A percentile compares a stretch with the other conserved stretches of the same genome.
These are phyloP conservation scores for Mimosa pudica DNA, from an alignment of 306 rosid species.

Conservation along the genomic window DNA sequence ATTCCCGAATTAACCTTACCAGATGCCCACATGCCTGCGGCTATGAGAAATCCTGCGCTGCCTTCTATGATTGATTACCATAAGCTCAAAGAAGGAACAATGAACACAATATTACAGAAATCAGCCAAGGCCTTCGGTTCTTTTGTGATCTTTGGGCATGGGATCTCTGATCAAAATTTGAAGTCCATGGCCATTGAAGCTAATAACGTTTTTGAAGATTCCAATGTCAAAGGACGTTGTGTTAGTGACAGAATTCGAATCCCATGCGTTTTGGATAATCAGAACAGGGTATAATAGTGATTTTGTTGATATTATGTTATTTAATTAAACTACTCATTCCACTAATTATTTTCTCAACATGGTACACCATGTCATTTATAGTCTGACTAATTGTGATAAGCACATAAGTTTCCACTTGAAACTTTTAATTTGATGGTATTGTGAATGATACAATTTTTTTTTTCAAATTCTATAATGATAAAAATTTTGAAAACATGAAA, in stretches of 20 bases:
- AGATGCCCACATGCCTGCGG: constrained; percentile 21
- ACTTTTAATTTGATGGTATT: too few relatives aligned
- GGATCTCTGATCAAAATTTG: constrained; percentile 54
- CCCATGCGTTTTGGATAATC: constrained; percentile 35
- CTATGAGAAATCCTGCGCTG: constrained; percentile 3
- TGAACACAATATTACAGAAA: constrained; percentile 41
- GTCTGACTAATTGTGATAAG: too few relatives aligned
- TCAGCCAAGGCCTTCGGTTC: constrained; percentile 62
- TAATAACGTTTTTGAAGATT: constrained; percentile 32
- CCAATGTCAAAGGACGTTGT: neutral
- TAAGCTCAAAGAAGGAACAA: constrained; percentile 31
- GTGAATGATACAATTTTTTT: too few relatives aligned
- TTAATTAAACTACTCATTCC: too few relatives aligned
- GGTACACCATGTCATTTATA: too few relatives aligned
- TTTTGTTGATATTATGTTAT: too few relatives aligned
- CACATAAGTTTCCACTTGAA: too few relatives aligned
- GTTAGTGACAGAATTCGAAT: constrained; percentile 18
- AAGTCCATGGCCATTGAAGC: constrained; percentile 46
- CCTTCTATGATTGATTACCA: constrained; percentile 59
- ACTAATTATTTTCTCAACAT: too few relatives aligned
- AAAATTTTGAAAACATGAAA: too few relatives aligned
- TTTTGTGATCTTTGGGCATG: constrained; percentile 61
- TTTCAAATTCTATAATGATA: too few relatives aligned
- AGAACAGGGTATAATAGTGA: too few relatives aligned
- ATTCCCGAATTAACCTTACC: constrained; percentile 62